Conservation (phyloP, 2,329 filamentous ascomycete genomes). For the Huntiella decipiens region DNA sequence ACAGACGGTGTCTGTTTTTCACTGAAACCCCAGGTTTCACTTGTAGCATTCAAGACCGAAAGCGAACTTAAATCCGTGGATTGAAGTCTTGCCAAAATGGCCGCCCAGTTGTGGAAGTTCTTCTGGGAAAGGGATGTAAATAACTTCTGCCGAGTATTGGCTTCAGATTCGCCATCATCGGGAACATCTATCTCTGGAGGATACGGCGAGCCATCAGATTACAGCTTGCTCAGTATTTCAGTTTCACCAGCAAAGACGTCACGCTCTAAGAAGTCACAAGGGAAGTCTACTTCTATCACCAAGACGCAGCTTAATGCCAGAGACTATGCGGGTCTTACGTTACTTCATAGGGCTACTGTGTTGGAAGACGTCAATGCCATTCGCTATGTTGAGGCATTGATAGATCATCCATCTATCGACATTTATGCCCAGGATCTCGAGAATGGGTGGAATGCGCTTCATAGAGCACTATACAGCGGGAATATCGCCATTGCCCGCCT, state of each 20-base stretch:
- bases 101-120: slow-evolving; percentile 88
- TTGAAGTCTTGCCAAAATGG: slow-evolving; percentile 47
- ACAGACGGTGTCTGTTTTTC: no score
- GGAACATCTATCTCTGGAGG: slow-evolving; percentile 14
- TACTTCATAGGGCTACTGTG: slow-evolving; percentile 70
- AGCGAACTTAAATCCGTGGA: no score
- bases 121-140: slow-evolving; percentile 98
- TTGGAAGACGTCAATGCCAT: slow-evolving; percentile 50
- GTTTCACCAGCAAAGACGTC: slow-evolving; percentile 8
- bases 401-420: slow-evolving; percentile 69
- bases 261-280: slow-evolving; percentile 33
- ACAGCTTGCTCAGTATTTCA: slow-evolving; percentile 19
- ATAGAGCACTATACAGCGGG: slow-evolving; percentile 75
- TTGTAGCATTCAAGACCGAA: no score
- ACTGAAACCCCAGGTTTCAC: no score
- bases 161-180: not conserved
- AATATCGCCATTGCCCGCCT: slow-evolving; percentile 73
- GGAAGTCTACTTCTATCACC: slow-evolving; percentile 25
- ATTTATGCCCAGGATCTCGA: slow-evolving; percentile 74
- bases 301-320: slow-evolving; percentile 65
- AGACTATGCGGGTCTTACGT: slow-evolving; percentile 61
- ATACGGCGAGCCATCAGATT: slow-evolving; percentile 15
- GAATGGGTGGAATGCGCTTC: slow-evolving; percentile 89
- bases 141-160: slow-evolving; percentile 46
- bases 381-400: slow-evolving; percentile 57